Base-by-base conservation (phyloP, 768 basidiomycete species). In the Boletus rubropictus region DNA sequence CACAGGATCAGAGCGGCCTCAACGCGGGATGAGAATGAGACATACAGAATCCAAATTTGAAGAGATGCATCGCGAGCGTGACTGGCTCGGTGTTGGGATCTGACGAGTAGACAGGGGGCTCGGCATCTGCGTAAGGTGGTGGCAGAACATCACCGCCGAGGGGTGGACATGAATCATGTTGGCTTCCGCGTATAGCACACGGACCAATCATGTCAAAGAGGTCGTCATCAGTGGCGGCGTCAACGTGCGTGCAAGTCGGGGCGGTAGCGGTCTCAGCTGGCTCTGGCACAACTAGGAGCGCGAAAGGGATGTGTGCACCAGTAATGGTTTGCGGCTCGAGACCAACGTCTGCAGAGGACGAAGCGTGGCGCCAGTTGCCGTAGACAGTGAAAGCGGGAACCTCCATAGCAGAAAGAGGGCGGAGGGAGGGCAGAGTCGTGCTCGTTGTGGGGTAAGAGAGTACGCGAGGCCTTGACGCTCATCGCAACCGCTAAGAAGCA, bases 41-140 rank as follows among this genome's bases (percentile, higher is more conserved):
- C 76, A 60, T 51, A 78, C 76, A 24, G 56, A 77, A 77, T 20
- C 77, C 76, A 24, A 69, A 73, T 50, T 69, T 73, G 67, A 77
- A 78, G 32, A 77, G 64, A 52, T 72, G 71, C 60, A 62, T 68
- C 1, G 74, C 75, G 46, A 77, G 69, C 35, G 75, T 75, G 32
- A 59, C 52, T 25, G 71, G 74, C 59, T 73, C 70, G 7, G 59
- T 61, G 25, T 39, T 28, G 11, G 68, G 32, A 20, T 46, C 24
- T 12, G 57, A 49, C 7, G 60, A 54, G 46, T 74, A 73, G 10
- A 68, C 60, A 15, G 68, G 72, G 6, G 62, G 62, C 27, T 60
- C 69, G 11, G 48, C 40, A 24, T 62, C 53, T 25, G 49, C 49
- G 35, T 71, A 72, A 20, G 67, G 61, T 1, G 70, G 67, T 17